Conservation (phyloP, 2,329 filamentous ascomycete species). For the Diaporthe destruens region DNA sequence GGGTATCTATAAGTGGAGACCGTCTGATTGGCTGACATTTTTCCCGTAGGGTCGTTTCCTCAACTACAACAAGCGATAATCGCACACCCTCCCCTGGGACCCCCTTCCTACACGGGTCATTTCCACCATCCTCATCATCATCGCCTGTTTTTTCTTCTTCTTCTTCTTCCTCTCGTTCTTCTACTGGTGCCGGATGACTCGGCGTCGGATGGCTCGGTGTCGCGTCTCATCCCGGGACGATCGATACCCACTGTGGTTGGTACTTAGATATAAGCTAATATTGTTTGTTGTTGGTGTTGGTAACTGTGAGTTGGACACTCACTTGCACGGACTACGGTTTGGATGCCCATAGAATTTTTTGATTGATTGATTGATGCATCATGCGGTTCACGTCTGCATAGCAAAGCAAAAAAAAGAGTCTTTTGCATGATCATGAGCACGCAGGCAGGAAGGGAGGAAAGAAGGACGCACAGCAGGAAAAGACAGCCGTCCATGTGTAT, state of each 20-base stretch:
- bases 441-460: background rate
- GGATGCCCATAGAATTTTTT: slow-evolving; percentile 21
- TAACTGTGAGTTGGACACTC: background rate
- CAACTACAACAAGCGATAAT: slow-evolving; percentile 65
- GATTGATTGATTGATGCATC: slow-evolving; percentile 23
- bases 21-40: background rate
- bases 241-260: background rate
- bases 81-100: background rate
- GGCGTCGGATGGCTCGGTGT: background rate
- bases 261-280: slow-evolving; percentile 6
- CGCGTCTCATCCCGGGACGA: background rate
- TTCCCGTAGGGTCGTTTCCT: slow-evolving; percentile 61
- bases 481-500: slow-evolving; percentile 1
- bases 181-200: background rate
- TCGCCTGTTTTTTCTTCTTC: no score
- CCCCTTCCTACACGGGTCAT: background rate
- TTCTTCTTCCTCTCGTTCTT: background rate
- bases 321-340: slow-evolving; percentile 22
- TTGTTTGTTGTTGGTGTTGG: slow-evolving; percentile 14
- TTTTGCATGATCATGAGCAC: slow-evolving; percentile 20
- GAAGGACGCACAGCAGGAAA: background rate
- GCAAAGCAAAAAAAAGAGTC: background rate
- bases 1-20: slow-evolving; percentile 1
- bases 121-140: background rate
- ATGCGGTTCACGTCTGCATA: slow-evolving; percentile 21